phyloP scores from a whole-genome alignment of 202 grass and related monocot species.

The Panicum virgatum region DNA sequence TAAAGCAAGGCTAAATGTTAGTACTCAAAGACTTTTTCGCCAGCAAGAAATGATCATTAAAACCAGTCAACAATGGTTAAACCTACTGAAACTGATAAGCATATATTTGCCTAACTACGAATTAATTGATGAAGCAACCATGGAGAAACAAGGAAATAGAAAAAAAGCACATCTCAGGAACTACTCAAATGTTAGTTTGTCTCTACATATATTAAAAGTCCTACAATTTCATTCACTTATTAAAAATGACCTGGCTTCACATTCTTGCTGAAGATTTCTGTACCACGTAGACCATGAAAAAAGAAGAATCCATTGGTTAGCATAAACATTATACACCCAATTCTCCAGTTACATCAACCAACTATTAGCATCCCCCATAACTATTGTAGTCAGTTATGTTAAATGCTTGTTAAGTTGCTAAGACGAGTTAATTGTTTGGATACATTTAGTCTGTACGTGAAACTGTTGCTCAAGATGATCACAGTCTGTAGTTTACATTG shows the following conservation, averaged over 20 bases:
- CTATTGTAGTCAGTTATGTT: background rate
- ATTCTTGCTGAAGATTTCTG: background rate
- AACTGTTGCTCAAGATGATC: background rate
- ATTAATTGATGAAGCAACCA: background rate
- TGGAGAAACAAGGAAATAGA: background rate
- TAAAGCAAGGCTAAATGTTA: background rate
- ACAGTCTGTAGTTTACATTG: background rate
- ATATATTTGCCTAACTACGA: background rate
- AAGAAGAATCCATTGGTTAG: background rate
- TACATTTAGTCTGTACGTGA: background rate
- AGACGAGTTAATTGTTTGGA: background rate
- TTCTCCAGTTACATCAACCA: background rate
- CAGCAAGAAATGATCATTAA: background rate
- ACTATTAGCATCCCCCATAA: background rate
- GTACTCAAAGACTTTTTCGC: background rate
- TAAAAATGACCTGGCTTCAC: background rate
- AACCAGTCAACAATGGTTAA: background rate
- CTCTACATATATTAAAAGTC: background rate
- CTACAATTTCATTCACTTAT: background rate
- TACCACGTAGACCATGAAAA: conserved; percentile 11
- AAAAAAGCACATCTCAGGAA: conserved; percentile 31
- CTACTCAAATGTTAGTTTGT: conserved; percentile 8
- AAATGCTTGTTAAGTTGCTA: background rate
- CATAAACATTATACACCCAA: background rate
- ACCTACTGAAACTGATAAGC: background rate